phyloP scores from a whole-genome alignment of 306 rosid species.

The Prunus mongolica region DNA sequence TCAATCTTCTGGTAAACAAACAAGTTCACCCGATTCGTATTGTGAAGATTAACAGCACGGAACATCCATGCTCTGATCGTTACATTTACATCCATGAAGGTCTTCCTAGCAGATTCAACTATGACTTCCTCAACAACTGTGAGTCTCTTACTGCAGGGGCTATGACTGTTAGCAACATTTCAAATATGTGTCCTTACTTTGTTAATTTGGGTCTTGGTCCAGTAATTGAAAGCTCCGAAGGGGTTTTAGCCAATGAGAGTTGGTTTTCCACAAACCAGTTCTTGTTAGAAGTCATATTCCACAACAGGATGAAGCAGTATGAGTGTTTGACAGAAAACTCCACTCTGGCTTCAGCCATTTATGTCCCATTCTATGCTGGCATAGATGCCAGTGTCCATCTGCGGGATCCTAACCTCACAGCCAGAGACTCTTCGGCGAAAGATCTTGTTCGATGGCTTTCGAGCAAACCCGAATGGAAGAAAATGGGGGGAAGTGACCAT shows the following conservation, averaged over 20 bases:
- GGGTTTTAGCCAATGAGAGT: conserved; percentile 34
- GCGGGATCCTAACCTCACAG: conserved; percentile 47
- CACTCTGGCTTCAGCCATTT: conserved; percentile 61
- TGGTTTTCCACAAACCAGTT: conserved; percentile 78
- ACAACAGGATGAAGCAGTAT: conserved; percentile 61
- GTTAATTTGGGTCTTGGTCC: conserved; percentile 74
- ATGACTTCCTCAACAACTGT: conserved; percentile 48
- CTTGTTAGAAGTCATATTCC: conserved; percentile 71
- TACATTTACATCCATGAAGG: conserved; percentile 53
- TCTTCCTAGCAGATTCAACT: conserved; percentile 64
- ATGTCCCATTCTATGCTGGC: conserved; percentile 82
- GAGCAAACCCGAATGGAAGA: conserved; percentile 52
- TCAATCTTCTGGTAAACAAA: conserved; percentile 14
- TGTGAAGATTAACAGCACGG: not conserved
- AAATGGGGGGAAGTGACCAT: conserved; percentile 84
- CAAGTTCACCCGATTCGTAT: not conserved
- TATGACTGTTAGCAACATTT: not conserved
- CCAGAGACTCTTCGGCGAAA: conserved; percentile 55
- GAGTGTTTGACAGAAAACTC: conserved; percentile 65
- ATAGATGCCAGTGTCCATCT: conserved; percentile 67
- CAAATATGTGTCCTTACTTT: conserved; percentile 64
- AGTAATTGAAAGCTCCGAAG: conserved; percentile 21
- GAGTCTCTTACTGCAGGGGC: conserved; percentile 54
- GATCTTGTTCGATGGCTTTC: conserved; percentile 55
- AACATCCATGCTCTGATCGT: conserved; percentile 54